Evolutionary conservation across 2,329 filamentous ascomycete species (phyloP), one percentile per base, ranked within the genome.

Genomic region (Fusarium marasasianum): DNA sequence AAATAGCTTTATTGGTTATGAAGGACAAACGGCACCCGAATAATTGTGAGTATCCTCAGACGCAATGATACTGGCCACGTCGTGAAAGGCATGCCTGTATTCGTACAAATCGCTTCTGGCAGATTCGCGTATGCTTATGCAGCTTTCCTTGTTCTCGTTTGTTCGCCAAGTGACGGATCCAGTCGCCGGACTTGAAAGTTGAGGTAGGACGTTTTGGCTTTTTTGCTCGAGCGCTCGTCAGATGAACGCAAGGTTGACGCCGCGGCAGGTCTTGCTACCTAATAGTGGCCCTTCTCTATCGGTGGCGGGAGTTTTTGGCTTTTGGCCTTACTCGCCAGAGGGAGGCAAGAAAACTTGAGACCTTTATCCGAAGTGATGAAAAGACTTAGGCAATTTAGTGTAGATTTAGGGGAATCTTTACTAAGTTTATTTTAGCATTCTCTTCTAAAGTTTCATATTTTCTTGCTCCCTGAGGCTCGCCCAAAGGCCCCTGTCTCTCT

Each of bases 221-320:
- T 62, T 40, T 62, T 40, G 17, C 55, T 63, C 35, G 33, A 44
- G 47, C 45, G 54, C 41, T 48, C 67, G 71, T 74, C 71, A 74
- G 71, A 74, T 51, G 45, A 59, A 74, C 71, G 58, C 67, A 68
- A 74, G 47, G 56, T 74, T 74, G 71, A 69, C 72, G 47, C 59
- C 48, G 47, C 43, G 24, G 31, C 40, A 58, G 48, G 60, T 41
- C 64, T 47, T 40, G 48, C 64, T 56, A 35, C 14, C 33, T 35
- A 44, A 38, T 38, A 26, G 31, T 55, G 33, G 53, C n/a, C n/a
- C 40, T 20, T n/a, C 20, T 44, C 48, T 64, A 54, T 45, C 41
- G 50, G 41, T 54, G 18, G 38, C 45, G 43, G 48, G 29, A 37
- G 33, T 60, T 60, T 59, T 31, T 24, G 24, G 35, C 44, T 22